Conservation (phyloP, 129 eudicot species). For the Tagetes erecta region DNA sequence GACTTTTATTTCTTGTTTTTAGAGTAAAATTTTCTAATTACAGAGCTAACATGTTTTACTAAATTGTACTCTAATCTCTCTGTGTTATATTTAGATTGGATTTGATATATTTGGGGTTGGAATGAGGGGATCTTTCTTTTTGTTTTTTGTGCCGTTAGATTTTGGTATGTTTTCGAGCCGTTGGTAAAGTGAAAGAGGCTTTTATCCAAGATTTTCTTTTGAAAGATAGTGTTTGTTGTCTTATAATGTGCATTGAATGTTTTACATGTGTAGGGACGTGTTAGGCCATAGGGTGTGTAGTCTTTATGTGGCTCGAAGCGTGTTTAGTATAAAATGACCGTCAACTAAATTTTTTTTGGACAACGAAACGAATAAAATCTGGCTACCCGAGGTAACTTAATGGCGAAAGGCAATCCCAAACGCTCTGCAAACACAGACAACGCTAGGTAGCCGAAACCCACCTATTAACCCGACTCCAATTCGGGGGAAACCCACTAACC, state of each 20-base stretch:
- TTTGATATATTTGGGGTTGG: background rate
- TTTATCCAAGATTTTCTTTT: background rate
- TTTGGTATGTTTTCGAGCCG: background rate
- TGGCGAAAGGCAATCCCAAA: no score
- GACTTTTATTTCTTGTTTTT: background rate
- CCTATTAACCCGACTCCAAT: no score
- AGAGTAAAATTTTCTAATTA: conserved; percentile 5
- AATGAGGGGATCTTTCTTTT: background rate
- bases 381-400: no score
- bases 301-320: background rate
- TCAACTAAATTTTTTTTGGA: no score
- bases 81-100: conserved; percentile 20
- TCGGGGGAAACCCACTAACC: no score
- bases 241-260: background rate
- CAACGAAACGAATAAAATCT: no score
- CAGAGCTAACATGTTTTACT: background rate
- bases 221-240: background rate
- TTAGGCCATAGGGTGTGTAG: background rate
- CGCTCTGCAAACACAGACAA: no score
- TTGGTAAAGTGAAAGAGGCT: conserved; percentile 8
- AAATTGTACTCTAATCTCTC: background rate
- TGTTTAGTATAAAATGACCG: background rate
- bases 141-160: background rate
- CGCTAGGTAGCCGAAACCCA: no score
- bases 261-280: background rate